Conservation (phyloP, 495 filamentous ascomycete species). For the Penicillium parvum region DNA sequence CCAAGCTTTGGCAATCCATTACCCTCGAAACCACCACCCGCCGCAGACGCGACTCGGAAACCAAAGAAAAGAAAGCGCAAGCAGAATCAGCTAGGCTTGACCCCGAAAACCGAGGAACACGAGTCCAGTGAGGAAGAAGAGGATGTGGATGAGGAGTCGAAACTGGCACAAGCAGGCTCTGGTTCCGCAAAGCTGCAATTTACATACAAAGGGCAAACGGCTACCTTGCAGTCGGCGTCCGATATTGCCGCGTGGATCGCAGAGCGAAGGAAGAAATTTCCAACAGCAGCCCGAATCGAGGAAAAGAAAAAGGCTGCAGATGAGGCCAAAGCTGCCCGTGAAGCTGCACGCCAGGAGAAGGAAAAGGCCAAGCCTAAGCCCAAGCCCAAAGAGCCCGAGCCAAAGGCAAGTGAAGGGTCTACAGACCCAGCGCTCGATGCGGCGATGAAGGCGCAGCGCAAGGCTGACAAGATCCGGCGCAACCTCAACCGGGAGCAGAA, state of each 20-base stretch:
- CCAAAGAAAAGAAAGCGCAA: constrained; percentile 73
- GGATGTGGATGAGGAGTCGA: constrained; percentile 64
- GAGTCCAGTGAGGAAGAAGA: constrained; percentile 70
- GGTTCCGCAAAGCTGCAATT: constrained; percentile 37
- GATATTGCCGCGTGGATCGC: constrained; percentile 77
- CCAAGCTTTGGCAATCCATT: constrained; percentile 59
- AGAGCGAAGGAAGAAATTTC: constrained; percentile 72
- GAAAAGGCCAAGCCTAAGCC: constrained; percentile 27
- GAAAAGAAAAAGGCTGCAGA: constrained; percentile 45
- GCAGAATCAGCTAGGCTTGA: constrained; percentile 76
- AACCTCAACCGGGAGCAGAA: constrained; percentile 46
- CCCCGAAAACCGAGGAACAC: constrained; percentile 66
- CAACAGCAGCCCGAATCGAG: constrained; percentile 61
- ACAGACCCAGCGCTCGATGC: constrained; percentile 30
- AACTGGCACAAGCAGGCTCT: constrained; percentile 31
- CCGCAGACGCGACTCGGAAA: constrained; percentile 36
- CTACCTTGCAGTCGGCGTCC: constrained; percentile 48
- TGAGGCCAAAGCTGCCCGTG: constrained; percentile 37
- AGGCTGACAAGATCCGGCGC: constrained; percentile 46
- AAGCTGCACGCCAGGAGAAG: constrained; percentile 32
- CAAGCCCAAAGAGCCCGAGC: constrained; percentile 24
- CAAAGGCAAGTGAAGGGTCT: constrained; percentile 21
- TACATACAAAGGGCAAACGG: constrained; percentile 38
- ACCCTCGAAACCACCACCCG: constrained; percentile 57
- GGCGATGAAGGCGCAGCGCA: constrained; percentile 41